A percentile compares a stretch with the other conserved stretches of the same genome.
Conservation (phyloP, 2,329 filamentous ascomycete species). For the Beauveria sp. region DNA sequence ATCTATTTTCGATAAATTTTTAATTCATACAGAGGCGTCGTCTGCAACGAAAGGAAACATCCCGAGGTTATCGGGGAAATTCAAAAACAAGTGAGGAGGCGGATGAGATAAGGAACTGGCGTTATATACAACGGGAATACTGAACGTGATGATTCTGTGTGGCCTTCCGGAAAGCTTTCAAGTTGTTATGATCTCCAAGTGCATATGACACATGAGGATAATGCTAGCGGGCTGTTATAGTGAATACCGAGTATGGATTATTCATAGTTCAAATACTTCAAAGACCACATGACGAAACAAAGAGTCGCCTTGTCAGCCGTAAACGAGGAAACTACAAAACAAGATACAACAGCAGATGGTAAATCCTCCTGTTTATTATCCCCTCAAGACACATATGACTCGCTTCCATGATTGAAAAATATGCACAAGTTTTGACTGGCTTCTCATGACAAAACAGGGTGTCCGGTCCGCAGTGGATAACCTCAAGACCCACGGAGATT, state of each 20-base stretch:
- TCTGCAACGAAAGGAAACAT: background rate
- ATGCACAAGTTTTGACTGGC: slow-evolving; percentile 9
- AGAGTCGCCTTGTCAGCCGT: background rate
- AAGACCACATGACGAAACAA: background rate
- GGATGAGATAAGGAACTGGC: background rate
- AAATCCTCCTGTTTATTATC: slow-evolving; percentile 1
- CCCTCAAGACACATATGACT: slow-evolving; percentile 7
- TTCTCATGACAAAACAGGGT: background rate
- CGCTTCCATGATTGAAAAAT: slow-evolving; percentile 11
- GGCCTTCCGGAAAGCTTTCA: background rate
- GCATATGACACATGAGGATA: background rate
- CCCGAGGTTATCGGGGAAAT: background rate
- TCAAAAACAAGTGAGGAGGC: background rate
- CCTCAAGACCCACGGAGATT: background rate
- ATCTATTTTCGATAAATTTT: background rate
- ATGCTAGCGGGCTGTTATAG: background rate
- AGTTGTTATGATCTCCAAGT: background rate
- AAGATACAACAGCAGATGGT: background rate
- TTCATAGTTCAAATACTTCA: background rate
- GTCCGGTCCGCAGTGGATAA: background rate
- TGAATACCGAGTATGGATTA: background rate
- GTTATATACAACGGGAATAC: background rate
- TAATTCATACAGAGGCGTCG: background rate
- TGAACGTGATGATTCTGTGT: background rate
- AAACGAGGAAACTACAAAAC: background rate